These are phyloP conservation scores for Amylocystis lapponica DNA, from an alignment of 768 basidiomycete species.

Conservation along the genomic window DNA sequence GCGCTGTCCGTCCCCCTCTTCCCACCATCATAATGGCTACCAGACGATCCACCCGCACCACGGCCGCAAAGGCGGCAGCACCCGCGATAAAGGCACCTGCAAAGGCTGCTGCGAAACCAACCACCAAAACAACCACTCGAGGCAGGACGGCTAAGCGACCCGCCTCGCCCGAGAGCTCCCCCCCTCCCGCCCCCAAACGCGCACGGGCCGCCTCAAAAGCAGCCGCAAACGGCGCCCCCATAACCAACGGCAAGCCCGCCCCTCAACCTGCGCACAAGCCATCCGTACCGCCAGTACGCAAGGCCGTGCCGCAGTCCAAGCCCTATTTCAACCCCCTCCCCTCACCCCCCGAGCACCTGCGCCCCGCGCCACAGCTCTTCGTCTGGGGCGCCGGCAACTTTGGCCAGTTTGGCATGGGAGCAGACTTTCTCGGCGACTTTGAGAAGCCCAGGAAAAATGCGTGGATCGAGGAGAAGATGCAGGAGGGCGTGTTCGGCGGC, in stretches of 20 bases:
- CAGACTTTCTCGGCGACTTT: constrained; percentile 63
- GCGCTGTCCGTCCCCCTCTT: no score
- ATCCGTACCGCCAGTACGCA: not conserved
- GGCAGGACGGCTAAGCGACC: constrained; percentile 10
- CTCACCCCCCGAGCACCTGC: constrained; percentile 43
- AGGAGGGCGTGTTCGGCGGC: constrained; percentile 63
- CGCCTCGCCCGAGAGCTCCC: constrained; percentile 8
- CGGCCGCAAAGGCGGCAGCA: constrained; percentile 2
- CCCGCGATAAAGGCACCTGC: not conserved
- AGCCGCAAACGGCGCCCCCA: constrained; percentile 5
- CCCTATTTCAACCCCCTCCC: constrained; percentile 68
- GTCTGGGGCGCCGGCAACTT: constrained; percentile 92
- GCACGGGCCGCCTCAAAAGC: constrained; percentile 7
- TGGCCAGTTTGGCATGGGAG: constrained; percentile 93
- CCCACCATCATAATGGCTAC: not conserved
- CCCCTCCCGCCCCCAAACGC: constrained; percentile 16
- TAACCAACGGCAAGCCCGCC: constrained; percentile 5
- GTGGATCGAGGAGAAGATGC: constrained; percentile 74
- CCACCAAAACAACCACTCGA: constrained; percentile 2
- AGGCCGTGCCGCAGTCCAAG: constrained; percentile 28
- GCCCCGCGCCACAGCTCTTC: constrained; percentile 71
- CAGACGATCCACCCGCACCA: constrained; percentile 1
- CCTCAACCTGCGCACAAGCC: constrained; percentile 2
- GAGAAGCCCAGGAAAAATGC: constrained; percentile 69
- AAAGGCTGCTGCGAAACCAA: constrained; percentile 1